Evolutionary conservation across 1,139 yeast genomes (phyloP).

Genomic region (Kodamaea plutei): DNA sequence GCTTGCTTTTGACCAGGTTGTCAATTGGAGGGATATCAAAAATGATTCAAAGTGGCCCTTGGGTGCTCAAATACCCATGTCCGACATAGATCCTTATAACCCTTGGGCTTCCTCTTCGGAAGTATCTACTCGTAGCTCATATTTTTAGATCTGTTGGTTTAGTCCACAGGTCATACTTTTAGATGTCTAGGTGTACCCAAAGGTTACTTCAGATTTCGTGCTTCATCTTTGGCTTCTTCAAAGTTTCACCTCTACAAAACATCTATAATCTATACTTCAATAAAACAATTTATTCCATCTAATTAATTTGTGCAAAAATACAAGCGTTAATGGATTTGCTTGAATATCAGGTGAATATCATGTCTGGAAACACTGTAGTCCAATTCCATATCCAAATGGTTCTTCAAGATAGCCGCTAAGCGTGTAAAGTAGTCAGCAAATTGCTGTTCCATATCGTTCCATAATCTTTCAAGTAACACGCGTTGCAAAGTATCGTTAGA

Average conservation of each 20-base stretch:
- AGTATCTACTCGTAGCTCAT: too few species aligned
- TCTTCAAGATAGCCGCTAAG: conserved; percentile 33
- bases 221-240: too few species aligned
- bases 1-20: conserved; percentile 35
- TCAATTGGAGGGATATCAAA: conserved; percentile 34
- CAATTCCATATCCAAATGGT: conserved; percentile 38
- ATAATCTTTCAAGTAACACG: conserved; percentile 42
- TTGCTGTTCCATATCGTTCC: conserved; percentile 39
- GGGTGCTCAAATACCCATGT: conserved; percentile 37
- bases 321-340: conserved; percentile 7
- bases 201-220: too few species aligned
- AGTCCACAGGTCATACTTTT: too few species aligned
- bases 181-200: too few species aligned
- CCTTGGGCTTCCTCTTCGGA: too few species aligned
- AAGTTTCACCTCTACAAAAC: too few species aligned
- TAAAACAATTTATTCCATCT: too few species aligned
- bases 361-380: conserved; percentile 33
- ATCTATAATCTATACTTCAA: too few species aligned
- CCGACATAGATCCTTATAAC: conserved; percentile 9
- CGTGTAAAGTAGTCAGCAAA: conserved; percentile 35
- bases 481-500: conserved; percentile 44
- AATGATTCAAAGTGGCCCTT: conserved; percentile 46
- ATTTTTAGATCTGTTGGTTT: too few species aligned
- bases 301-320: too few species aligned
- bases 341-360: conserved; percentile 30